Percentiles rank a stretch among this genome's conserved stretches.
phyloP scores from a whole-genome alignment of 208 protist species.

The Leptomonas seymouri region DNA sequence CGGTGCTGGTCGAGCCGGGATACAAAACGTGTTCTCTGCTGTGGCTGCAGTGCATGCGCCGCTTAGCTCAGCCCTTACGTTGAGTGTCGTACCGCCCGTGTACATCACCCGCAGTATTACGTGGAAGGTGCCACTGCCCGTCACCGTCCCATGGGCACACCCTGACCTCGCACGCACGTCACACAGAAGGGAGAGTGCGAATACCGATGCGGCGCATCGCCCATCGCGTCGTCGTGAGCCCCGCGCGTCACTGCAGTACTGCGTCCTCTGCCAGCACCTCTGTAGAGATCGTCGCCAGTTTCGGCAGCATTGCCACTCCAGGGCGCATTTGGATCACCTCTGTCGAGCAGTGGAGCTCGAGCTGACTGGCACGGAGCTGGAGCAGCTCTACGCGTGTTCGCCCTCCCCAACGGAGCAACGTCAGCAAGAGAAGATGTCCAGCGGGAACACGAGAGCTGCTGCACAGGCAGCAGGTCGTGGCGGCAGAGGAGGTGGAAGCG shows the following conservation, averaged over 20 bases:
- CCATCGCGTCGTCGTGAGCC: not conserved
- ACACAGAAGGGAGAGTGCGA: not conserved
- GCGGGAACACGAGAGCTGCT: not conserved
- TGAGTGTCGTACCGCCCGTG: conserved; percentile 54
- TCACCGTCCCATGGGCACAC: not conserved
- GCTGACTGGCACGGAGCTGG: conserved; percentile 15
- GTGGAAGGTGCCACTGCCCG: conserved; percentile 61
- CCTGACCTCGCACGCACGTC: not conserved
- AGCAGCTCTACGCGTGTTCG: conserved; percentile 16
- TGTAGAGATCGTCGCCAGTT: conserved; percentile 22
- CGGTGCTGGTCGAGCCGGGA: too few species aligned
- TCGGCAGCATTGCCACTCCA: conserved; percentile 44
- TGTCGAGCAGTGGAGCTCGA: conserved; percentile 42
- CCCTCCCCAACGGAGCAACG: not conserved
- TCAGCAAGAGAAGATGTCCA: not conserved
- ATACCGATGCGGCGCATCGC: not conserved
- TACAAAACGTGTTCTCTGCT: too few species aligned
- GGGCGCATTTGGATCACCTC: conserved; percentile 56
- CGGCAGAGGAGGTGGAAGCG: too few species aligned
- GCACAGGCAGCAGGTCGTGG: too few species aligned
- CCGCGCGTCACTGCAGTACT: conserved; percentile 36
- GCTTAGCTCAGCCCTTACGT: conserved; percentile 1
- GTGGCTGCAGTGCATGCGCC: not conserved
- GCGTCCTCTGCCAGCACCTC: conserved; percentile 53
- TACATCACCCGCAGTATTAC: conserved; percentile 54